phyloP scores from a whole-genome alignment of 164 flowering plant genomes.

The Pachysandra terminalis region DNA sequence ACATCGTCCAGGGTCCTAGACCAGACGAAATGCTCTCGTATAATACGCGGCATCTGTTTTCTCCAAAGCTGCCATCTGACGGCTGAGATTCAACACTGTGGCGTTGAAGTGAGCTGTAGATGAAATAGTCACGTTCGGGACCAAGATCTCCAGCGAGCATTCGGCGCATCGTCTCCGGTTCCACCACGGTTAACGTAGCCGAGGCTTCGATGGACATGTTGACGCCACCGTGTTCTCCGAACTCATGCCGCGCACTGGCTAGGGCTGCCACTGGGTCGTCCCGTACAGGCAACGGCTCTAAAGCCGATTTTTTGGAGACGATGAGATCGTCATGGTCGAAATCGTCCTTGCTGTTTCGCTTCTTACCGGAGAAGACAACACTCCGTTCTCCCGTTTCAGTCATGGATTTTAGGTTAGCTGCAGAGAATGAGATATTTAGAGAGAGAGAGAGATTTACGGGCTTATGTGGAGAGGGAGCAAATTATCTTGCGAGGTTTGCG shows the following conservation, averaged over 20 bases:
- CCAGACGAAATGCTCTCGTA: no score
- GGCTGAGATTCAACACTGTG: constrained; percentile 79
- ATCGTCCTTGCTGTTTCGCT: constrained; percentile 30
- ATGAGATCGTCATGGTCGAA: constrained; percentile 20
- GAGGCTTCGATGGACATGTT: constrained; percentile 99
- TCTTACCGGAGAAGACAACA: constrained; percentile 21
- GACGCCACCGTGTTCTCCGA: constrained; percentile 97
- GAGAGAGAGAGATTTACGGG: no score
- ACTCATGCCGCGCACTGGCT: constrained; percentile 74
- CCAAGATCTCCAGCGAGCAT: constrained; percentile 94
- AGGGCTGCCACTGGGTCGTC: constrained; percentile 74
- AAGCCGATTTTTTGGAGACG: constrained; percentile 31
- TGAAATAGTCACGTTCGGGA: constrained; percentile 86
- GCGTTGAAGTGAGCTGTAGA: constrained; percentile 97
- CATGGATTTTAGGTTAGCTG: no score
- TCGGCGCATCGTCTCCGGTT: constrained; percentile 81
- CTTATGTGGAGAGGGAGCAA: no score
- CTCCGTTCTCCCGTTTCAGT: constrained; percentile 19
- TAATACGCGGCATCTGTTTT: constrained; percentile 97
- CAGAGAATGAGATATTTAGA: no score
- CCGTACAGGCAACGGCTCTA: constrained; percentile 1
- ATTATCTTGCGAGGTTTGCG: no score
- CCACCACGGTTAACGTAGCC: constrained; percentile 98
- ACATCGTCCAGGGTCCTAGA: no score
- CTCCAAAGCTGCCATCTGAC: constrained; percentile 92